Evolutionary conservation across 371 early-diverging fungal species (phyloP), one percentile per base, ranked within the genome.

Genomic region (Apophysomyces ossiformis): DNA sequence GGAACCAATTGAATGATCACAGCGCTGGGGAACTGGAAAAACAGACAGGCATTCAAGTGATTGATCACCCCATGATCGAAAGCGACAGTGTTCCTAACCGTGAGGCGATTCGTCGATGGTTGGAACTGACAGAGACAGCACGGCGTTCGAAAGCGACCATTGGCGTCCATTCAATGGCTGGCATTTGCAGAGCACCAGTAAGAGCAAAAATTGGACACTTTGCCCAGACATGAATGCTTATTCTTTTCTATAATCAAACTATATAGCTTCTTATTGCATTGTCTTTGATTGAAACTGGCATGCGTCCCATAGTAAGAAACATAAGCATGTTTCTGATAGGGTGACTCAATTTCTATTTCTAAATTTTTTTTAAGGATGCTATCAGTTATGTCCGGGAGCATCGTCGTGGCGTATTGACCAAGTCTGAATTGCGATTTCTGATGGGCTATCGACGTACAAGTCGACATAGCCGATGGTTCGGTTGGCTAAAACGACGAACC

Each of bases 131-230:
- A 12, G 73, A 73, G n/a, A 64, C 71, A 5, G 78, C 77, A 7
- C 71, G 68, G 63, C 70, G 73, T 47, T 62, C 71, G 21, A 58
- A 67, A 16, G 66, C 64, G 7, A 75, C 82, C 11, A 74, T 91
- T 56, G 92, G 88, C 11, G 81, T 90, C 13, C 92, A 92, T 69
- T 92, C 91, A 63, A 83, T 91, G 32, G 81, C 86, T 43, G 92
- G 92, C 7, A 85, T 90, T 46, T 90, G 92, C 1, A 73, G 92
- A 69, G 92, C 92, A 7, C 91, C 92, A 1, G 86, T 92, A 77
- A 47, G 76, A 44, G 35, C 15, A 50, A 50, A 50, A 26, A 26
- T 2, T 26, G 26, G 26, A 26, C 0, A 2, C 26, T 2, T 1
- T 26, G n/a, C 26, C 26, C 26, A 26, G 26, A 26, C 26, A 26